Percentiles rank a stretch among this genome's conserved stretches.
phyloP scores from a whole-genome alignment of 768 basidiomycete species.

The Rhizopogon vulgaris region DNA sequence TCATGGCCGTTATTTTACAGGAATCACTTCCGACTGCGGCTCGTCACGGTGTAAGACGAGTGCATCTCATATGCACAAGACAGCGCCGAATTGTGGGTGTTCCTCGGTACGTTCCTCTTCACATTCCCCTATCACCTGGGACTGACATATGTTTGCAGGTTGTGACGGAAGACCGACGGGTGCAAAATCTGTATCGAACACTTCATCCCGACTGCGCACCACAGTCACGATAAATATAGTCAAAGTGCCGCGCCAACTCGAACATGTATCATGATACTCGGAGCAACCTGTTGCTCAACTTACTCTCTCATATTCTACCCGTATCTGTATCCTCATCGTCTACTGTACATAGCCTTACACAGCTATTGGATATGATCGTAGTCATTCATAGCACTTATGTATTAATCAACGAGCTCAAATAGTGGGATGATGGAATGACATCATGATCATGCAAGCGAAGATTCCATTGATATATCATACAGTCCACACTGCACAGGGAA shows the following conservation, averaged over 20 bases:
- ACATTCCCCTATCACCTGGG: slow-evolving; percentile 10
- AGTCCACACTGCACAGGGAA: not conserved
- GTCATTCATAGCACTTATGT: not conserved
- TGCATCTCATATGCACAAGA: slow-evolving; percentile 27
- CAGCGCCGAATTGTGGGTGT: slow-evolving; percentile 29
- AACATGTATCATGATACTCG: not conserved
- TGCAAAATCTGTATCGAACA: slow-evolving; percentile 31
- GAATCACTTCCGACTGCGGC: slow-evolving; percentile 25
- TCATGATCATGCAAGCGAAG: not conserved
- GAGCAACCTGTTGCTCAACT: slow-evolving; percentile 15
- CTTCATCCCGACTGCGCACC: slow-evolving; percentile 27
- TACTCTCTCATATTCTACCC: not conserved
- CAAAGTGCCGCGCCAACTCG: not conserved
- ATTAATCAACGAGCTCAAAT: not conserved
- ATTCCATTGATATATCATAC: not conserved
- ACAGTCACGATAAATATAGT: slow-evolving; percentile 8
- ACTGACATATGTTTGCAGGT: slow-evolving; percentile 14
- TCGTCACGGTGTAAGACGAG: slow-evolving; percentile 28
- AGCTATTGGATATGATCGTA: not conserved
- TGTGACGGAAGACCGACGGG: slow-evolving; percentile 29
- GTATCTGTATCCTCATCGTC: not conserved
- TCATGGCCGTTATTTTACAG: slow-evolving; percentile 32
- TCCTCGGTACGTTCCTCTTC: slow-evolving; percentile 14
- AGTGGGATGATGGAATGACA: not conserved
- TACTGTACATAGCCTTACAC: not conserved